Percentiles rank a stretch among this genome's conserved stretches.
phyloP scores from a whole-genome alignment of 176 grass and related monocot species.

The Juncus effusus region DNA sequence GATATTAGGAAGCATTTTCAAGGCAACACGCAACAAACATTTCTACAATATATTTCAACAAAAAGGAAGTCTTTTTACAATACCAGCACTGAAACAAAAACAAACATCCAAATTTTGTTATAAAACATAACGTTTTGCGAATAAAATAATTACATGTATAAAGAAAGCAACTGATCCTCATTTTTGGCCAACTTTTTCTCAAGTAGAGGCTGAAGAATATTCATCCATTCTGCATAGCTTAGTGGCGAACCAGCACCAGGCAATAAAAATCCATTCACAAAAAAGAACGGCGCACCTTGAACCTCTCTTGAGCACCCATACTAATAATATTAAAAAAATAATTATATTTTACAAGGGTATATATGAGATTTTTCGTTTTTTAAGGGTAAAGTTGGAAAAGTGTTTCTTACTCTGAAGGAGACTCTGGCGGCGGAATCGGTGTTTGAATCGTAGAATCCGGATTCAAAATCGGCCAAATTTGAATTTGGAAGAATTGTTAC shows the following conservation, averaged over 20 bases:
- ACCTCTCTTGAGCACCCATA: constrained; percentile 90
- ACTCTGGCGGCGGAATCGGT: constrained; percentile 65
- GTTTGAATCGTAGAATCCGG: constrained; percentile 54
- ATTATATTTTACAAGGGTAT: not conserved
- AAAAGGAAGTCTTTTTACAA: too few species aligned
- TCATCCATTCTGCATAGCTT: constrained; percentile 50
- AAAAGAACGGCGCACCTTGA: constrained; percentile 70
- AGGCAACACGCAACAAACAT: too few species aligned
- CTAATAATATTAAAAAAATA: constrained; percentile 29
- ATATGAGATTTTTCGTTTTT: not conserved
- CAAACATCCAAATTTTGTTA: too few species aligned
- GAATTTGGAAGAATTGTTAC: constrained; percentile 44
- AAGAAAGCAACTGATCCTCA: constrained; percentile 22
- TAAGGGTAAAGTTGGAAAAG: not conserved
- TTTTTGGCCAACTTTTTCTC: constrained; percentile 28
- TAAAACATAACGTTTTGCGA: too few species aligned
- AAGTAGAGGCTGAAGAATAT: constrained; percentile 56
- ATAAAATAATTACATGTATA: constrained; percentile 8
- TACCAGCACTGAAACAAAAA: too few species aligned
- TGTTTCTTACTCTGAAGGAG: constrained; percentile 60
- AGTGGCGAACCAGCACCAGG: constrained; percentile 66
- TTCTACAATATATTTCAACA: too few species aligned
- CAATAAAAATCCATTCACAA: constrained; percentile 81
- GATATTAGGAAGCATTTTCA: too few species aligned
- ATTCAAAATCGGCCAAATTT: constrained; percentile 46